phyloP scores from a whole-genome alignment of 345 rosid genomes.

The Atalantia buxifolia region DNA sequence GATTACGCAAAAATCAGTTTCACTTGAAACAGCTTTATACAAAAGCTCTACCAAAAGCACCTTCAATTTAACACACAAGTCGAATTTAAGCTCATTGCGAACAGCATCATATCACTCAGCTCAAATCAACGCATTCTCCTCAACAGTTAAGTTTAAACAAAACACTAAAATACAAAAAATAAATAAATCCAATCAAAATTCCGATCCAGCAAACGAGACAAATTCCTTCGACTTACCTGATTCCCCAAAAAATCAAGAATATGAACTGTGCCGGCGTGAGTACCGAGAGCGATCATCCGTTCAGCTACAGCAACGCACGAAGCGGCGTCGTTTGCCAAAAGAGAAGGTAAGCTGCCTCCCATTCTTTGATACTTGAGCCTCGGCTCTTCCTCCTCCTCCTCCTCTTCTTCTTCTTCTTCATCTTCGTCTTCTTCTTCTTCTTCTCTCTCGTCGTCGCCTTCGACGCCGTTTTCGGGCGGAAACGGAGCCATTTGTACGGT shows the following conservation, averaged over 20 bases:
- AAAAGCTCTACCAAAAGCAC: background rate
- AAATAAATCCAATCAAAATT: background rate
- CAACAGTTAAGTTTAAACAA: background rate
- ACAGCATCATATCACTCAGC: background rate
- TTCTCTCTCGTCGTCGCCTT: slow-evolving; percentile 84
- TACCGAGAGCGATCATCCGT: slow-evolving; percentile 97
- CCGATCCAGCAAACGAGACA: background rate
- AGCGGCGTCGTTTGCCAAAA: slow-evolving; percentile 86
- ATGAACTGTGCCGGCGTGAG: slow-evolving; percentile 80
- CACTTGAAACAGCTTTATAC: background rate
- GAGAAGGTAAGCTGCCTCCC: slow-evolving; percentile 87
- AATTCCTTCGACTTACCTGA: slow-evolving; percentile 43
- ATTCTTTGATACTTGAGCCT: slow-evolving; percentile 94
- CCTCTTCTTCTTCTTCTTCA: slow-evolving; percentile 61
- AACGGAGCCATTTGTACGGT: slow-evolving; percentile 62
- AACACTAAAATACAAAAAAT: background rate
- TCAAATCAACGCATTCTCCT: background rate
- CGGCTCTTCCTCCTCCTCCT: slow-evolving; percentile 87
- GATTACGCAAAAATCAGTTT: background rate
- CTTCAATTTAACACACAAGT: background rate
- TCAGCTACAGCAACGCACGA: slow-evolving; percentile 93
- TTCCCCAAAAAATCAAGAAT: slow-evolving; percentile 97
- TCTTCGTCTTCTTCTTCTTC: slow-evolving; percentile 67
- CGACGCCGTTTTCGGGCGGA: slow-evolving; percentile 89
- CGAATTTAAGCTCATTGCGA: background rate